Percentiles rank a stretch among this genome's conserved stretches.
phyloP scores from a whole-genome alignment of 2,329 filamentous ascomycete genomes.

The Paracoccidioides brasiliensis region DNA sequence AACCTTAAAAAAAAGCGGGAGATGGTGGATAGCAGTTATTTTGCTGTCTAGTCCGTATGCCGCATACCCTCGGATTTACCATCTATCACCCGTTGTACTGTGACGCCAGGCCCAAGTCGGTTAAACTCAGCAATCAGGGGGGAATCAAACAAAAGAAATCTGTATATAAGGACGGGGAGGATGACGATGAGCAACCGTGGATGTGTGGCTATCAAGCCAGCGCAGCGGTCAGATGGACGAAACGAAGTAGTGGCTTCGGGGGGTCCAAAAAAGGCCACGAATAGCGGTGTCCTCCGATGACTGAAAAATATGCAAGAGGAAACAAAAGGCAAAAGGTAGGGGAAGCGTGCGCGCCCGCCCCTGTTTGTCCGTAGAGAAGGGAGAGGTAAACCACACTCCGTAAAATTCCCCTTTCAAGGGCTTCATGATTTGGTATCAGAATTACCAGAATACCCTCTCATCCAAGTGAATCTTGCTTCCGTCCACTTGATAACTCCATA shows the following conservation, averaged over 20 bases:
- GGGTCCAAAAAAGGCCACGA: background rate
- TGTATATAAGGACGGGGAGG: background rate
- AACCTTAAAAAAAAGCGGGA: background rate
- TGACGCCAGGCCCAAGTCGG: background rate
- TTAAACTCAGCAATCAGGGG: background rate
- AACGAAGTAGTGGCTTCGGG: background rate
- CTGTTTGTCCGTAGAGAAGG: background rate
- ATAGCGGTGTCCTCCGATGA: background rate
- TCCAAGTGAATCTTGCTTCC: conserved; percentile 32
- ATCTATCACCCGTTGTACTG: too few relatives aligned
- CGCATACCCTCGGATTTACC: too few relatives aligned
- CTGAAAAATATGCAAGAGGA: background rate
- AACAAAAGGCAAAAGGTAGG: background rate
- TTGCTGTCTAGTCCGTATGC: too few relatives aligned
- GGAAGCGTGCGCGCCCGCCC: background rate
- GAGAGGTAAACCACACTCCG: too few relatives aligned
- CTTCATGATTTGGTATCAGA: background rate
- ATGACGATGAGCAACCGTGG: background rate
- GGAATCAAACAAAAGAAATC: background rate
- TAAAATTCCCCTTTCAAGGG: background rate
- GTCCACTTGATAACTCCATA: conserved; percentile 31
- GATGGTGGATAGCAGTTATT: background rate
- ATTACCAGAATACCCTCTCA: conserved; percentile 18
- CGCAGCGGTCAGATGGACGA: too few relatives aligned
- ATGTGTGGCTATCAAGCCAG: background rate